Percentiles rank a stretch among this genome's conserved stretches.
Evolutionary conservation across 345 rosid genomes (phyloP).

Genomic region (Arabis hirsuta): DNA sequence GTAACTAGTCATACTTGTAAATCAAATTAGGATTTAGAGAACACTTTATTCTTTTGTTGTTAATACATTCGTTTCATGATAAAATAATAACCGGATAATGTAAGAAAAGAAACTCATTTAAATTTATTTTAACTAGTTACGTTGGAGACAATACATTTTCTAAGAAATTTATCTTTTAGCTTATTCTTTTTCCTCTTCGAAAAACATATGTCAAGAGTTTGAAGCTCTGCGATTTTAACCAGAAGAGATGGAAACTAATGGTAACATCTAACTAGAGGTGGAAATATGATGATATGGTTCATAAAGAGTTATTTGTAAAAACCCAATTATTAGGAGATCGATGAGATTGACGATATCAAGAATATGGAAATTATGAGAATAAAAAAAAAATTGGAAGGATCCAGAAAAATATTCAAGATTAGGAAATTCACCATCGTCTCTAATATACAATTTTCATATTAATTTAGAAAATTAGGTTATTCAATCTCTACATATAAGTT

Average conservation of each 20-base stretch:
- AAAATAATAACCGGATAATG: not conserved
- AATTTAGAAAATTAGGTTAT: too few relatives aligned
- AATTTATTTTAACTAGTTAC: not conserved
- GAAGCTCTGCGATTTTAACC: not conserved
- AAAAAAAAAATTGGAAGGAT: too few relatives aligned
- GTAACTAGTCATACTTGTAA: not conserved
- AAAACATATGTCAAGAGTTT: not conserved
- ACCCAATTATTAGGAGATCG: too few relatives aligned
- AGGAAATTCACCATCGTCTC: too few relatives aligned
- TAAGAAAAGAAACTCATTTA: not conserved
- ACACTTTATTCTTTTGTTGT: not conserved
- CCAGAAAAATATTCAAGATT: too few relatives aligned
- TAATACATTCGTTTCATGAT: not conserved
- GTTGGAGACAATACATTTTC: not conserved
- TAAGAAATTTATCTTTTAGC: not conserved
- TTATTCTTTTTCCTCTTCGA: not conserved
- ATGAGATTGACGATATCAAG: too few relatives aligned
- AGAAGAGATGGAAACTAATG: not conserved
- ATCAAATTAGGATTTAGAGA: not conserved
- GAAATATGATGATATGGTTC: conserved; percentile 1
- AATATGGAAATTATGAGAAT: too few relatives aligned
- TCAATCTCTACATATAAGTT: too few relatives aligned
- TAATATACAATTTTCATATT: too few relatives aligned
- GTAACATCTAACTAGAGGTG: not conserved
- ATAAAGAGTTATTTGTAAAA: not conserved